Percentiles rank a stretch among this genome's conserved stretches.
phyloP scores from a whole-genome alignment of 1,284 basidiomycete genomes.

The Puccinia horiana region DNA sequence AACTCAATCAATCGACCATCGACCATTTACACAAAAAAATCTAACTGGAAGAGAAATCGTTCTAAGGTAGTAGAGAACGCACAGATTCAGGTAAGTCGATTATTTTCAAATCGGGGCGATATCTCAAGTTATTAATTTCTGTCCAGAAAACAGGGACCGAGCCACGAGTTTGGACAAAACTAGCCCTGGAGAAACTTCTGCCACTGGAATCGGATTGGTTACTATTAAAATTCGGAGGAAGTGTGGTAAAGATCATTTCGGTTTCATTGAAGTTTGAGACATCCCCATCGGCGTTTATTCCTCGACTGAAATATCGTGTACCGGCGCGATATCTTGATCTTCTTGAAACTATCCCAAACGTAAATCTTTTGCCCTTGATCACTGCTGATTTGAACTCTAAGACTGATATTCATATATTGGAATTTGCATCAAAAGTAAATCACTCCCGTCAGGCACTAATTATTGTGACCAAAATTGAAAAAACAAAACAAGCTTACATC shows the following conservation, averaged over 20 bases:
- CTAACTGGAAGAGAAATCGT: neutral
- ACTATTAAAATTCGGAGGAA: constrained; percentile 54
- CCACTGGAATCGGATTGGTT: constrained; percentile 48
- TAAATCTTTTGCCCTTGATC: constrained; percentile 77
- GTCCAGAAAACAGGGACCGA: constrained; percentile 96
- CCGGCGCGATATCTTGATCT: constrained; percentile 91
- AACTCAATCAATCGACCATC: neutral
- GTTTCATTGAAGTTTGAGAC: constrained; percentile 94
- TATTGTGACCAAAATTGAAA: neutral
- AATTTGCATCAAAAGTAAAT: neutral
- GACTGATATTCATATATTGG: neutral
- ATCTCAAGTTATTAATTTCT: constrained; percentile 91
- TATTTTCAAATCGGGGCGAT: constrained; percentile 93
- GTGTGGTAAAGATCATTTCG: constrained; percentile 77
- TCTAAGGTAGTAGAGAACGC: constrained; percentile 53
- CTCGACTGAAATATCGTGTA: constrained; percentile 94
- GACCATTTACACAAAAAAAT: neutral
- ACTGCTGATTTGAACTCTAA: constrained; percentile 79
- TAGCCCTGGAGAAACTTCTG: constrained; percentile 66
- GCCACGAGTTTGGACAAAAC: constrained; percentile 82
- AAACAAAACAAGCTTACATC: constrained; percentile 66
- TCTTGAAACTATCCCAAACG: constrained; percentile 85
- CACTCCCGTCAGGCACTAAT: neutral
- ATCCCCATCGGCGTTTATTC: constrained; percentile 73
- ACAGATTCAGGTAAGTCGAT: constrained; percentile 88